phyloP scores from a whole-genome alignment of 2,329 filamentous ascomycete species.

The Dothidotthia symphoricarpi region DNA sequence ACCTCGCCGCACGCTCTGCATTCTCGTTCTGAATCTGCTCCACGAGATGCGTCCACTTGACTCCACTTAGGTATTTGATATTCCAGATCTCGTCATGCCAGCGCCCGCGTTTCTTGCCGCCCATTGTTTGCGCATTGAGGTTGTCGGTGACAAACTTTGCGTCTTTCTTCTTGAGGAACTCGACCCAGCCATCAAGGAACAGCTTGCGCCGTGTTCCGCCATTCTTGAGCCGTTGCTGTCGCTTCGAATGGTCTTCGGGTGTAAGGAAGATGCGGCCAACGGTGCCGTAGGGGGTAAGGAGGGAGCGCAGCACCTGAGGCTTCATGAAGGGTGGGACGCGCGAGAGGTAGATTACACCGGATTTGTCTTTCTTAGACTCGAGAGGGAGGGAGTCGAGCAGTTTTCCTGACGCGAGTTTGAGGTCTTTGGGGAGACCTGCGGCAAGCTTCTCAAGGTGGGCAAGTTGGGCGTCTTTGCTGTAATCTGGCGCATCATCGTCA shows the following conservation, averaged over 20 bases:
- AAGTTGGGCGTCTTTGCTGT: conserved; percentile 30
- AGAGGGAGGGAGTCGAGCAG: conserved; percentile 16
- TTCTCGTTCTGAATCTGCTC: conserved; percentile 80
- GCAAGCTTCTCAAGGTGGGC: conserved; percentile 34
- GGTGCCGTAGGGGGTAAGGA: conserved; percentile 71
- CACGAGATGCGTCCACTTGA: conserved; percentile 73
- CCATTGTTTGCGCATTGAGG: conserved; percentile 74
- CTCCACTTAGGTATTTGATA: conserved; percentile 74
- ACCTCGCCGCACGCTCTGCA: conserved; percentile 70
- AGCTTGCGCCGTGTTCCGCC: conserved; percentile 81
- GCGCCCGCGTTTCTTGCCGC: conserved; percentile 78
- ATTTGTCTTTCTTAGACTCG: conserved; percentile 65
- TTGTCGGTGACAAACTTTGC: conserved; percentile 74
- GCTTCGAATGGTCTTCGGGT: conserved; percentile 68
- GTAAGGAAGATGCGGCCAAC: conserved; percentile 78
- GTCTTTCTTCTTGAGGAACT: conserved; percentile 72
- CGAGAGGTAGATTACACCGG: conserved; percentile 79
- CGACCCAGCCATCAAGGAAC: conserved; percentile 85
- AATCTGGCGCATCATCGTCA: conserved; percentile 30
- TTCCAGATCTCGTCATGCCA: conserved; percentile 89
- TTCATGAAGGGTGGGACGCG: conserved; percentile 89
- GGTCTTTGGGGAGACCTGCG: conserved; percentile 32
- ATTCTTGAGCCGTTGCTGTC: conserved; percentile 64
- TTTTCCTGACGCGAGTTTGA: conserved; percentile 35
- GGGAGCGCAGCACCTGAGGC: conserved; percentile 70